Evolutionary conservation across 129 eudicot species (phyloP).

Genomic region (Flaveria ramosissima): DNA sequence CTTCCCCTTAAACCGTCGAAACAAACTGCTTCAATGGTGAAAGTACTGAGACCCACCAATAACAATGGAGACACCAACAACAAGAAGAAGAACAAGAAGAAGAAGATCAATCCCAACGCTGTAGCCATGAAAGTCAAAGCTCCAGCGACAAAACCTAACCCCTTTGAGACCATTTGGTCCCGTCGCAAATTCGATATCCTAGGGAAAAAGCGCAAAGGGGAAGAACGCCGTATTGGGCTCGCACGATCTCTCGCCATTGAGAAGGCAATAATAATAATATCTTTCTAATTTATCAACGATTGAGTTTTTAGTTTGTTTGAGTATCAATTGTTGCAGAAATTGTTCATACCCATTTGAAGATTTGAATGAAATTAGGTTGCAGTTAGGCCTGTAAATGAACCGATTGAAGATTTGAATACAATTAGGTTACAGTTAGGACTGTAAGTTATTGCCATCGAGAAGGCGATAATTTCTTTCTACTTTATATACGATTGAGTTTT

Average conservation of each 20-base stretch:
- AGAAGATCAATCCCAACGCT: conserved; percentile 50
- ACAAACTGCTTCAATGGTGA: conserved; percentile 55
- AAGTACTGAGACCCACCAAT: conserved; percentile 32
- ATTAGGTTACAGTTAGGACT: too few relatives aligned
- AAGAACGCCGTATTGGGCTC: conserved; percentile 81
- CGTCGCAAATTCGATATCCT: conserved; percentile 84
- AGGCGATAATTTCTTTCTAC: conserved; percentile 38
- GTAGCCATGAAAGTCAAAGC: conserved; percentile 71
- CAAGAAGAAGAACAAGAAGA: conserved; percentile 49
- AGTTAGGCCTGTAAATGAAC: too few relatives aligned
- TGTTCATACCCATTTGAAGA: conserved; percentile 7
- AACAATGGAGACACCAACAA: conserved; percentile 26
- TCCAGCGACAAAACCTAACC: conserved; percentile 53
- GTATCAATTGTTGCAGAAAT: neutral
- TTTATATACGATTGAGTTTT: neutral
- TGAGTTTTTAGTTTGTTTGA: neutral
- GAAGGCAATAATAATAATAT: conserved; percentile 45
- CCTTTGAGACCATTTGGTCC: conserved; percentile 91
- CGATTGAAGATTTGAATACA: too few relatives aligned
- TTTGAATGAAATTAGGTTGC: neutral
- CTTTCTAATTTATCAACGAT: neutral
- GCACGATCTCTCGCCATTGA: conserved; percentile 83
- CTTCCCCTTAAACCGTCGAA: neutral
- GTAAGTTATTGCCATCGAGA: conserved; percentile 50
- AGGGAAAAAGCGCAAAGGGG: conserved; percentile 91